phyloP scores from a whole-genome alignment of 208 protist genomes.

The Leishmania arabica region DNA sequence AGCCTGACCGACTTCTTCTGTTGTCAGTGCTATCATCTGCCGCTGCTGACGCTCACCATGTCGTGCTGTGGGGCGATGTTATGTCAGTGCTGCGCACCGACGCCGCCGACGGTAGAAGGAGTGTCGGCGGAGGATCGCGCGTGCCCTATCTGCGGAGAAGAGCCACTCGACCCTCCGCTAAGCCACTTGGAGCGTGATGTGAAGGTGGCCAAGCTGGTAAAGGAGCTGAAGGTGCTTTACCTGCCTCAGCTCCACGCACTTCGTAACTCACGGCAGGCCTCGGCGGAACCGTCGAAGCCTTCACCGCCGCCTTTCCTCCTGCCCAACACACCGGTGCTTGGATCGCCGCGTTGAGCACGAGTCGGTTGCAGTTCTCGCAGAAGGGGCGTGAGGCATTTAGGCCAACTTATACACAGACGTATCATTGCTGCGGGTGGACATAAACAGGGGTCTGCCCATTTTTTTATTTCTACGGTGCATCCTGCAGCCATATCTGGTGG shows the following conservation, averaged over 20 bases:
- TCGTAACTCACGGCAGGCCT: constrained; percentile 15
- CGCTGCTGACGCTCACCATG: constrained; percentile 68
- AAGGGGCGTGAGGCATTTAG: not conserved
- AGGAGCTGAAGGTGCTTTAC: constrained; percentile 81
- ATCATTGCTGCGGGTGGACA: not conserved
- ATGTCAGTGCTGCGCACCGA: constrained; percentile 62
- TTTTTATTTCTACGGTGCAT: not conserved
- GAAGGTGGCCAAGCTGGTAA: constrained; percentile 57
- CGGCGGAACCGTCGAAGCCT: constrained; percentile 18
- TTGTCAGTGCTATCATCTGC: constrained; percentile 53
- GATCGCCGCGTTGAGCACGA: constrained; percentile 1
- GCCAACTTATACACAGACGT: not conserved
- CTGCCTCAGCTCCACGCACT: constrained; percentile 45
- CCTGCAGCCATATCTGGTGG: not conserved
- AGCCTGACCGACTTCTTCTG: constrained; percentile 52
- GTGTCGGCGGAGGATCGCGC: constrained; percentile 36
- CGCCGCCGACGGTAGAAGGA: constrained; percentile 42
- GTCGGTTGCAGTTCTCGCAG: not conserved
- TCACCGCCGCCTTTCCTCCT: constrained; percentile 20
- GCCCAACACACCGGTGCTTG: constrained; percentile 35
- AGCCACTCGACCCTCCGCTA: constrained; percentile 56
- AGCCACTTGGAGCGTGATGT: constrained; percentile 52
- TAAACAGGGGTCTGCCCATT: not conserved
- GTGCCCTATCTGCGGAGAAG: constrained; percentile 70
- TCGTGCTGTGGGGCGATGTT: constrained; percentile 80